A percentile compares a stretch with the other conserved stretches of the same genome.
phyloP scores from a whole-genome alignment of 2,329 filamentous ascomycete species.

The Cordyceps farinosa region DNA sequence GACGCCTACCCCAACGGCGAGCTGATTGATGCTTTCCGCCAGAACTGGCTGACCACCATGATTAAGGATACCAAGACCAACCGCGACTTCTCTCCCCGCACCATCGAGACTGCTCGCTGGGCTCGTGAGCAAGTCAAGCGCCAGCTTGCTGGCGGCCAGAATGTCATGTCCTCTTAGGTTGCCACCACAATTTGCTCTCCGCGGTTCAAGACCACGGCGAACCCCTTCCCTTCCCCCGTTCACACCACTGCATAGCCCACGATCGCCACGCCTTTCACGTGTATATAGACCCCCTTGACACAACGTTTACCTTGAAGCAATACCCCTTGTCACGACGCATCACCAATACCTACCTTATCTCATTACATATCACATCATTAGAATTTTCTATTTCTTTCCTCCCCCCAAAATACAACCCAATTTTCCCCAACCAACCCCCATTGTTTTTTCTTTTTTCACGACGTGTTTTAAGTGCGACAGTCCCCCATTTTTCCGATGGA shows the following conservation, averaged over 20 bases:
- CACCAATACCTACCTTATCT: conserved; percentile 26
- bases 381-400: conserved; percentile 8
- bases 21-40: conserved; percentile 77
- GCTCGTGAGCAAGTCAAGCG: conserved; percentile 96
- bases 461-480: conserved; percentile 14
- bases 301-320: conserved; percentile 33
- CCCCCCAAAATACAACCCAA: conserved; percentile 12
- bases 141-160: conserved; percentile 59
- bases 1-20: conserved; percentile 92
- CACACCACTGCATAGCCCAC: conserved; percentile 27
- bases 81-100: conserved; percentile 79
- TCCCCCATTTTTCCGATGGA: conserved; percentile 26
- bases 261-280: conserved; percentile 37
- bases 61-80: conserved; percentile 90
- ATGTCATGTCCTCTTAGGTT: conserved; percentile 46
- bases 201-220: conserved; percentile 9
- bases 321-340: conserved; percentile 35
- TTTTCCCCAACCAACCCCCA: conserved; percentile 10
- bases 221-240: conserved; percentile 7
- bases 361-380: conserved; percentile 21
- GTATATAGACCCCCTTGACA: conserved; percentile 39
- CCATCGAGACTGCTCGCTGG: conserved; percentile 94
- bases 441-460: conserved; percentile 12
- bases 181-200: not conserved
- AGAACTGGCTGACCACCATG: conserved; percentile 84